A percentile compares a stretch with the other conserved stretches of the same genome.
Conservation (phyloP, 176 grass and related monocot genomes). For the Aegilops bicornis region DNA sequence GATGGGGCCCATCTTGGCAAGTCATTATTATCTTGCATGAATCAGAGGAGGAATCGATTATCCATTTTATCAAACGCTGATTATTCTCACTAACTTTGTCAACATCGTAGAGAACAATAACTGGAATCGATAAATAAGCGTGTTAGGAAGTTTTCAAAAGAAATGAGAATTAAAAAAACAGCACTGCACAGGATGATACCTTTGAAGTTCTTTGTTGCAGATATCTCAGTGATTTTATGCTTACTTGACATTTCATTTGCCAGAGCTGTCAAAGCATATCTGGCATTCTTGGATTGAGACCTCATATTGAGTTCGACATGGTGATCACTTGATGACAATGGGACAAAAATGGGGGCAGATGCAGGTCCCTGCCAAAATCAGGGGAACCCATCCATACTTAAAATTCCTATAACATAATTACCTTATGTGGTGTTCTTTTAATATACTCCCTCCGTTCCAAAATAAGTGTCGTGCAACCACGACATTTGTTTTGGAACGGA, state of each 20-base stretch:
- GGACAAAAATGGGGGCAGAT: conserved; percentile 48
- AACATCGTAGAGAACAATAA: conserved; percentile 64
- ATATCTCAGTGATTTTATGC: conserved; percentile 35
- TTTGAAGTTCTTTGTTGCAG: conserved; percentile 52
- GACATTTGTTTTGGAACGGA: too few species aligned
- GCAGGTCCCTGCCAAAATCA: conserved; percentile 50
- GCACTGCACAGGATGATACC: conserved; percentile 28
- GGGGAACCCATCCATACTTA: not conserved
- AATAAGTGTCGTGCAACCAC: too few species aligned
- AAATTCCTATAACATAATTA: conserved; percentile 3
- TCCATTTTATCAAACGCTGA: conserved; percentile 73
- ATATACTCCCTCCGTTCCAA: not conserved
- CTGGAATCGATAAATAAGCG: conserved; percentile 42
- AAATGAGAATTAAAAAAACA: not conserved
- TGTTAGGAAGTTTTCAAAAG: conserved; percentile 25
- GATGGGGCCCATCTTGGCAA: conserved; percentile 62
- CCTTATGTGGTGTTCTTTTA: not conserved
- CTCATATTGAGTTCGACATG: conserved; percentile 65
- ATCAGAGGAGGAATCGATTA: conserved; percentile 70
- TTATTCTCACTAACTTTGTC: conserved; percentile 63
- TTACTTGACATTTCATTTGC: conserved; percentile 58
- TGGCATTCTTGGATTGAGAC: conserved; percentile 53
- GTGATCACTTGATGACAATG: conserved; percentile 60
- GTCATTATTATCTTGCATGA: conserved; percentile 71
- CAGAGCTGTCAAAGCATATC: conserved; percentile 64